Base-by-base conservation (phyloP, 2,329 filamentous ascomycete species). In the Beauveria caledonica region DNA sequence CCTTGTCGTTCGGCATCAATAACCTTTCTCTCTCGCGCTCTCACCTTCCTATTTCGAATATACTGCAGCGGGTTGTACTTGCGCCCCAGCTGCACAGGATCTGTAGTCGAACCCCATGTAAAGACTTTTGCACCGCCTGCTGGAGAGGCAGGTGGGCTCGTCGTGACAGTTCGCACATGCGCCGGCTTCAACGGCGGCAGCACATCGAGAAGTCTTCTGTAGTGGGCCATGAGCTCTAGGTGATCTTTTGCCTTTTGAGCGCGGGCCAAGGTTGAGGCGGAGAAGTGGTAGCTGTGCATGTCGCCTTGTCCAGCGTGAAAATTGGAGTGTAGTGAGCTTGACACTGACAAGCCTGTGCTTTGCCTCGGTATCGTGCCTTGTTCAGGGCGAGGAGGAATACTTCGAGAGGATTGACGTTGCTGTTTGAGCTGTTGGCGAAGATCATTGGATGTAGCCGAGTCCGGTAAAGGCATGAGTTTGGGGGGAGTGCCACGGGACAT, bases 41-140 rank as follows among this genome's bases (percentile, higher is more conserved):
- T 83, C 13, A 94, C 83, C 70, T 92, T 93, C 52, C 93, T 84
- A 69, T 99, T 97, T 21, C 94, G 87, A 60, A 97, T 89, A 66
- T 91, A 91, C 72, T 97, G 94, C 25, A 99, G 75, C 5, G 93
- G 94, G 70, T 99, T 96, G 71, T 97, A 97, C 2, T 79, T 76
- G 57, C 92, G 86, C 5, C 89, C 88, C 8, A 87, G 72, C 61
- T 66, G 45, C 15, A 61, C 63, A 70, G 61, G 44, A 21, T 11
- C 62, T 45, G 65, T 66, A 58, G 63, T 64, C 4, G 54, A 33
- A 40, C 23, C 60, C 60, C 60, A 62, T 15, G 50, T 49, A 33
- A 62, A 62, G 19, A 7, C 55, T 19, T 62, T 62, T 27, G 55
- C n/a, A 19, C 25, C 60, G 13, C 27, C 62, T 45, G 68, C 63